These are phyloP conservation scores for Barbarea vulgaris DNA, from an alignment of 345 rosid genomes.

Conservation along the genomic window DNA sequence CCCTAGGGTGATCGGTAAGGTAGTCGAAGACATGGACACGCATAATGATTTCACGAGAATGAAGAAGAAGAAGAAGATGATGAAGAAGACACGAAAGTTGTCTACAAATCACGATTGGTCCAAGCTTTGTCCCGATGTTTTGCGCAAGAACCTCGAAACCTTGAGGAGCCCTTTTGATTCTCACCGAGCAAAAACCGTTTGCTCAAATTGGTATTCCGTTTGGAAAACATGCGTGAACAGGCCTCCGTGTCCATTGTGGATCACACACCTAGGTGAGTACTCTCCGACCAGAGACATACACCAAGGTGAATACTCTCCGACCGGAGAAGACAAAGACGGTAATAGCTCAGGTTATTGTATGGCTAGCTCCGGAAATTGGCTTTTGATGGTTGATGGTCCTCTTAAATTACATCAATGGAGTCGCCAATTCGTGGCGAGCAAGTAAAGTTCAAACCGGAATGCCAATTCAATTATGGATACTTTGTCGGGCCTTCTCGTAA, in stretches of 20 bases:
- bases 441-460: too few species aligned
- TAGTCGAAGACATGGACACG: background rate
- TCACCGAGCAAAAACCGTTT: constrained; percentile 16
- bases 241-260: background rate
- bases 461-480: too few species aligned
- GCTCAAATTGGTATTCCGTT: constrained; percentile 8
- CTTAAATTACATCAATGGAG: constrained; percentile 1
- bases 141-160: background rate
- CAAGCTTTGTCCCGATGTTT: constrained; percentile 5
- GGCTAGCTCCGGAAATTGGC: background rate
- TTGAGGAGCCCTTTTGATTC: background rate
- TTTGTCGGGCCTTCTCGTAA: background rate
- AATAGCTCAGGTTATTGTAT: background rate
- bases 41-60: background rate
- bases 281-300: too few species aligned
- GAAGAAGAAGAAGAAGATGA: too few species aligned
- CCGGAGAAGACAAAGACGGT: background rate
- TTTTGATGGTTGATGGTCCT: background rate
- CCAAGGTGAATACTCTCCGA: too few species aligned
- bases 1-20: background rate
- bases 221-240: constrained; percentile 16
- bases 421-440: background rate
- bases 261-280: constrained; percentile 16
- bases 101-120: constrained; percentile 3
- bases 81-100: too few species aligned